Base-by-base conservation (phyloP, 2,329 filamentous ascomycete species). In the Didymella exigua region DNA sequence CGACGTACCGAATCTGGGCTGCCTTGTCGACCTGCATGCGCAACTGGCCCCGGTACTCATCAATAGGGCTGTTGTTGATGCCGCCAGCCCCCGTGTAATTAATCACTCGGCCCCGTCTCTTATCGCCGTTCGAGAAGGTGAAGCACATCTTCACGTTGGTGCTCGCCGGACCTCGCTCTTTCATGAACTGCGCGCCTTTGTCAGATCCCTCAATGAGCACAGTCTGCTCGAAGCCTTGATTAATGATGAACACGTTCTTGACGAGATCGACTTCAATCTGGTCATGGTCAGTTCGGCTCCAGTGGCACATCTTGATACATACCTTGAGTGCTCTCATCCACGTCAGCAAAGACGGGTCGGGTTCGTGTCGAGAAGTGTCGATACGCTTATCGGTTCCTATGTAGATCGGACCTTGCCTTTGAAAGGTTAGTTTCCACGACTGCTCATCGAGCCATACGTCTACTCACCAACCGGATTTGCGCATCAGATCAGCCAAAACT, bases 1-100 rank as follows among this genome's bases (percentile, higher is more conserved):
- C 2, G 29, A 36, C 34, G 5, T 68, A 84, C 78, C 74, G 78
- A 34, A 93, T 82, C 66, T 91, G 89, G 16, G 83, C 84, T 52
- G 85, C 88, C 23, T 85, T 80, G 68, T 96, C 90, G 0, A 89
- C 88, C 68, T 88, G 89, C 86, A 96, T 96, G n/a, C 92, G 86
- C 21, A 89, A 80, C 9, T 76, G 77, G 33, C 83, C 79, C 0
- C 68, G 73, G 61, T 78, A 85, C 14, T 82, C 80, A 7, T 79
- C 72, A 5, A 89, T 79, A 11, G 84, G 82, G 33, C 78, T 76
- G 31, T 82, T 77, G 42, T 77, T 83, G 44, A 79, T 72, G 36
- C 79, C 79, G n/a, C 80, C 81, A 42, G 70, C 73, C 27, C 77
- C 75, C 26, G 60, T 65, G 18, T 58, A 49, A 18, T 58, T 59